Evolutionary conservation across 345 rosid species (phyloP).

Genomic region (Hirschfeldia incana): DNA sequence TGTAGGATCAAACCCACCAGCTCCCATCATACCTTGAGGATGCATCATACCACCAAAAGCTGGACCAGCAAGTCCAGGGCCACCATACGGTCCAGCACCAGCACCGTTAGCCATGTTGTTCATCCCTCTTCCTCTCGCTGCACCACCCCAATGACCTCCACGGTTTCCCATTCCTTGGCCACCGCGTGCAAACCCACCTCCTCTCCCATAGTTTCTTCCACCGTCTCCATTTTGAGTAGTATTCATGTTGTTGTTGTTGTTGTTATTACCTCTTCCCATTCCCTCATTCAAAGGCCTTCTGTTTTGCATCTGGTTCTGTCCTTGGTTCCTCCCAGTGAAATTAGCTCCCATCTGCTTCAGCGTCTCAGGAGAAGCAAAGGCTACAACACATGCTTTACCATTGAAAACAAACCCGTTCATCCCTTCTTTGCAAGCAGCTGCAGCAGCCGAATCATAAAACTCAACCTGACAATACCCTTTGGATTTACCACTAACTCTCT

Average conservation of each 20-base stretch:
- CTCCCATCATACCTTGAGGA: constrained; percentile 78
- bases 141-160: constrained; percentile 69
- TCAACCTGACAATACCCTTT: constrained; percentile 93
- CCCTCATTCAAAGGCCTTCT: constrained; percentile 74
- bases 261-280: constrained; percentile 57
- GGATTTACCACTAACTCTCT: constrained; percentile 86
- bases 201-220: constrained; percentile 76
- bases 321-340: constrained; percentile 62
- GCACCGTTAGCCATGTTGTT: constrained; percentile 63
- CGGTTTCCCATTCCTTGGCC: constrained; percentile 62
- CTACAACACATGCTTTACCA: constrained; percentile 80
- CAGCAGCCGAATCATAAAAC: constrained; percentile 66
- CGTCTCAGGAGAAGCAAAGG: constrained; percentile 83
- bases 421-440: constrained; percentile 79
- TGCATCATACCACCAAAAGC: constrained; percentile 75
- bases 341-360: constrained; percentile 81
- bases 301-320: constrained; percentile 64
- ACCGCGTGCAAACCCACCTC: constrained; percentile 79
- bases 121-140: constrained; percentile 66
- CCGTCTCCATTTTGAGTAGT: constrained; percentile 67
- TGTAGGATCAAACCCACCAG: constrained; percentile 82
- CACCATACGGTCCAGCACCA: constrained; percentile 70
- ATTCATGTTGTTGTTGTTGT: constrained; percentile 56
- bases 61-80: constrained; percentile 72
- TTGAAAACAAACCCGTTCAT: constrained; percentile 72